Evolutionary conservation across 495 filamentous ascomycete genomes (phyloP).

Genomic region (Cercophora samala): DNA sequence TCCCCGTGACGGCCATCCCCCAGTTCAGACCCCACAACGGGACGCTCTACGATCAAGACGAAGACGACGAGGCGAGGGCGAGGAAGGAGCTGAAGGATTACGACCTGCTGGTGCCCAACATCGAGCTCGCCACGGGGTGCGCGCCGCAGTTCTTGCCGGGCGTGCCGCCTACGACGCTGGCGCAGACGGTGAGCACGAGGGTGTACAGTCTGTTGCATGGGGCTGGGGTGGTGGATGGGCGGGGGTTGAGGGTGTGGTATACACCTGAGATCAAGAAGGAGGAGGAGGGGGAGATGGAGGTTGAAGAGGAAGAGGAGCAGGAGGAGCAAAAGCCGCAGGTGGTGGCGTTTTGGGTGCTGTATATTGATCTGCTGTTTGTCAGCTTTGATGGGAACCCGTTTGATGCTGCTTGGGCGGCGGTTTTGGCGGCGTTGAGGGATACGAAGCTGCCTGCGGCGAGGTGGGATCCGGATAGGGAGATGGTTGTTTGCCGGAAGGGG

Average conservation of each 20-base stretch:
- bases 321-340: conserved; percentile 48
- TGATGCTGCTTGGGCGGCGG: conserved; percentile 81
- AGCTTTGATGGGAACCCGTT: conserved; percentile 88
- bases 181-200: conserved; percentile 77
- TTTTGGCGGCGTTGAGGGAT: conserved; percentile 76
- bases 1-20: conserved; percentile 67
- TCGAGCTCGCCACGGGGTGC: conserved; percentile 86
- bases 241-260: conserved; percentile 69
- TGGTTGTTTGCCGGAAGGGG: conserved; percentile 64
- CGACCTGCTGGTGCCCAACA: conserved; percentile 83
- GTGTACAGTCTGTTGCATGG: conserved; percentile 71
- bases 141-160: conserved; percentile 81
- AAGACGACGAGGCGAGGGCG: conserved; percentile 3
- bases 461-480: conserved; percentile 82
- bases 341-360: conserved; percentile 89
- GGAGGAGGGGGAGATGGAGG: conserved; percentile 28
- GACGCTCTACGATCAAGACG: conserved; percentile 22
- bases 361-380: conserved; percentile 87
- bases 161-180: conserved; percentile 70
- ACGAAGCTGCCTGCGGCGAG: conserved; percentile 74
- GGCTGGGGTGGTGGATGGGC: conserved; percentile 56
- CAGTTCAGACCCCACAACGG: conserved; percentile 49
- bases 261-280: conserved; percentile 45
- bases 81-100: conserved; percentile 50
- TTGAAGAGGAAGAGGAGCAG: conserved; percentile 39